Evolutionary conservation across 495 filamentous ascomycete species (phyloP).

Genomic region (Penicillium longicatenatum): DNA sequence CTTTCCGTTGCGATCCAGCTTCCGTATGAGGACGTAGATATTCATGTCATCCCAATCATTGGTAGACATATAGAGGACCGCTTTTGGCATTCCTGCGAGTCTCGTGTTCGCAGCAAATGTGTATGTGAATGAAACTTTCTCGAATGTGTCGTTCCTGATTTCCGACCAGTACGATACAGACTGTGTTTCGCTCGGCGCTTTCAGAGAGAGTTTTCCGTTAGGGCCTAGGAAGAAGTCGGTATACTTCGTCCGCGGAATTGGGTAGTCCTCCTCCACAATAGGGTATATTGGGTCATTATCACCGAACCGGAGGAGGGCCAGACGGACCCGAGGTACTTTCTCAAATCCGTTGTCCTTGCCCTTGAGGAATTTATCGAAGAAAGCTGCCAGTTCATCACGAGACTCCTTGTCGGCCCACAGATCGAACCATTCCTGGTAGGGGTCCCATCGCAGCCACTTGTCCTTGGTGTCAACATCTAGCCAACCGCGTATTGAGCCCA

Average conservation of each 20-base stretch:
- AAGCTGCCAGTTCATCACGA: constrained; percentile 35
- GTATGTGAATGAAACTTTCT: too few relatives aligned
- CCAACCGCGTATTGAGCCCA: constrained; percentile 34
- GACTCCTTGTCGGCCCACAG: not conserved
- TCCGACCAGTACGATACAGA: too few relatives aligned
- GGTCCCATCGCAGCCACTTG: constrained; percentile 1
- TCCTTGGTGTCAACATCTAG: not conserved
- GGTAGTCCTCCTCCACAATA: not conserved
- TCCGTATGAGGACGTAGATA: constrained; percentile 6
- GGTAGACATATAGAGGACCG: constrained; percentile 5
- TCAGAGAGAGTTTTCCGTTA: too few relatives aligned
- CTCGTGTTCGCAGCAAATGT: not conserved
- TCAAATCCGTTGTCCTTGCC: constrained; percentile 42
- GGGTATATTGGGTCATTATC: not conserved
- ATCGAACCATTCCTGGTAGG: constrained; percentile 19
- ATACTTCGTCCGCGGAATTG: not conserved
- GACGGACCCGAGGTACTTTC: constrained; percentile 32
- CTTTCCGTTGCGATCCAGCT: constrained; percentile 4
- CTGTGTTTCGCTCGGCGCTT: too few relatives aligned
- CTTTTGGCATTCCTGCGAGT: not conserved
- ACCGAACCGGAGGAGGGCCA: constrained; percentile 15
- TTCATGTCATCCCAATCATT: constrained; percentile 9
- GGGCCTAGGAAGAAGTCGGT: too few relatives aligned
- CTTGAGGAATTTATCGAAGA: constrained; percentile 42
- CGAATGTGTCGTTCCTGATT: too few relatives aligned